Percentiles rank a stretch among this genome's conserved stretches.
phyloP scores from a whole-genome alignment of 371 early-diverging fungal species.

The Mucor indicus region DNA sequence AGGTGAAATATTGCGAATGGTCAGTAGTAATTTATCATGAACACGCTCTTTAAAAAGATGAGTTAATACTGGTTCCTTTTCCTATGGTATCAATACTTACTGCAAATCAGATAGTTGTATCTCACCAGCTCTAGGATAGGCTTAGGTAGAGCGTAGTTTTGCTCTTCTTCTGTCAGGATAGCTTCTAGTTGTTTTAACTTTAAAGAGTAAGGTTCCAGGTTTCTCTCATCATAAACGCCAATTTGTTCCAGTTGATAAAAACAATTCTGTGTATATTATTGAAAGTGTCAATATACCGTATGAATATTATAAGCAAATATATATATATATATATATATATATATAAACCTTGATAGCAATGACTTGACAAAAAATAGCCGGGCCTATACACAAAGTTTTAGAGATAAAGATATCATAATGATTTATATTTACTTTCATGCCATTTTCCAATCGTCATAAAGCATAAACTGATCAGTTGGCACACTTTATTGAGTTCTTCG shows the following conservation, averaged over 20 bases:
- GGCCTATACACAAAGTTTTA: not conserved
- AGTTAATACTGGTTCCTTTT: not conserved
- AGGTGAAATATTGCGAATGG: slow-evolving; percentile 3
- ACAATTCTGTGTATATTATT: not conserved
- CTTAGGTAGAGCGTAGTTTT: not conserved
- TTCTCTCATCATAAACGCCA: slow-evolving; percentile 3
- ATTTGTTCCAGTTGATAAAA: slow-evolving; percentile 11
- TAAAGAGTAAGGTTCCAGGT: not conserved
- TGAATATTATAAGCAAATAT: too few species aligned
- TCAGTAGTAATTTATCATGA: slow-evolving; percentile 1
- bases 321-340: not conserved
- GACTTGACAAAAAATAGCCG: slow-evolving; percentile 8
- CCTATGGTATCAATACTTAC: not conserved
- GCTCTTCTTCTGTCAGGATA: slow-evolving; percentile 1
- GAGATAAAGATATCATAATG: not conserved
- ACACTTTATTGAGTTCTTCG: slow-evolving; percentile 10
- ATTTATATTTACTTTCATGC: slow-evolving; percentile 2
- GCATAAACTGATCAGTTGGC: slow-evolving; percentile 8
- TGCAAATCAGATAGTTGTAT: slow-evolving; percentile 7
- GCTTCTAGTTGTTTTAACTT: slow-evolving; percentile 5
- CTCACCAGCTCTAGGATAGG: slow-evolving; percentile 5
- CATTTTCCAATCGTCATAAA: slow-evolving; percentile 10
- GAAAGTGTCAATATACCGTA: too few species aligned
- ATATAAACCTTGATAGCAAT: slow-evolving; percentile 6
- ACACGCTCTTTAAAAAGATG: not conserved